Conservation (phyloP, 1,284 basidiomycete genomes). For the Uromyces viciae-fabae region DNA sequence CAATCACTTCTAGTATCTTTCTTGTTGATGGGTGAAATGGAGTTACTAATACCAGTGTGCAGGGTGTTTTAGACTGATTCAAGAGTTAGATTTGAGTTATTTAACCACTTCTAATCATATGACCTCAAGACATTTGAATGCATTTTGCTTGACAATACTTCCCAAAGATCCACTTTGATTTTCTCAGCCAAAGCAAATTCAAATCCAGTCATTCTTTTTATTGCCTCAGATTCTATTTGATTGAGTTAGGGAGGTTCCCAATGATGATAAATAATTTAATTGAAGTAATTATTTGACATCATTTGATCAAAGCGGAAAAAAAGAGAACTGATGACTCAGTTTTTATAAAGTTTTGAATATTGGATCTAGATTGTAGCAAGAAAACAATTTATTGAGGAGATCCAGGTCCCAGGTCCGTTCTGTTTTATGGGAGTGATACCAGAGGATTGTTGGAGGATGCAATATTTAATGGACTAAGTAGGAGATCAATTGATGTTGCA, state of each 20-base stretch:
- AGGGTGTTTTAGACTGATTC: constrained; percentile 38
- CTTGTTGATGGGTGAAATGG: constrained; percentile 34
- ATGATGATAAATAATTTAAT: no score
- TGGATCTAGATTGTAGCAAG: no score
- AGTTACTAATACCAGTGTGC: constrained; percentile 42
- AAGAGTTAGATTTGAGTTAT: constrained; percentile 57
- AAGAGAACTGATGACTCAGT: no score
- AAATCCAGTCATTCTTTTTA: constrained; percentile 90
- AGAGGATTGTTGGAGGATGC: no score
- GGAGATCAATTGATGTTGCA: no score
- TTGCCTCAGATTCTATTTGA: constrained; percentile 78
- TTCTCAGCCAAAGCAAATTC: constrained; percentile 88
- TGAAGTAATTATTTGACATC: no score
- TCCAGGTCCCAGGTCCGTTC: no score
- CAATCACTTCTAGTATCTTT: constrained; percentile 5
- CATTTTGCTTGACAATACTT: constrained; percentile 71
- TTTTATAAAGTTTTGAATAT: no score
- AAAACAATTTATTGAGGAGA: no score
- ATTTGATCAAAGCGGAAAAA: no score
- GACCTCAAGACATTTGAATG: constrained; percentile 71
- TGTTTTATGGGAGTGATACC: no score
- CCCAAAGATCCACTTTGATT: constrained; percentile 70
- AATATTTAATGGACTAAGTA: no score
- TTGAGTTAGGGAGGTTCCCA: constrained; percentile 81
- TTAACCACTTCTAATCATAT: constrained; percentile 69